Percentiles rank a stretch among this genome's conserved stretches.
Conservation (phyloP, 192 early-diverging fungal genomes). For the Globomyces pollinis-pini region DNA sequence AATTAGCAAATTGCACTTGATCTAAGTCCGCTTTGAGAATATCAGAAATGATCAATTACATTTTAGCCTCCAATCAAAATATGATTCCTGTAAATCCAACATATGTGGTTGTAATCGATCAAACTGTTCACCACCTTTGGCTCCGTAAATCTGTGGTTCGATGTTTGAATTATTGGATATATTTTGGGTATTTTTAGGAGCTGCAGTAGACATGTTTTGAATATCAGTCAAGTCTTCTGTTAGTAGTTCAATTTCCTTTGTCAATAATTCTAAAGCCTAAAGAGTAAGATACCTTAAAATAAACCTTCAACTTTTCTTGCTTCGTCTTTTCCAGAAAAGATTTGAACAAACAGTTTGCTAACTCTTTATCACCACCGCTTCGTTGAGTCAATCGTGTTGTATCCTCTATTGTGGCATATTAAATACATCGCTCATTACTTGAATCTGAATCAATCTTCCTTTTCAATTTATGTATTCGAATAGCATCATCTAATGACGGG, state of each 20-base stretch:
- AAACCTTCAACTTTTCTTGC: constrained; percentile 26
- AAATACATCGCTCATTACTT: too few relatives aligned
- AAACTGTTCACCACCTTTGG: not conserved
- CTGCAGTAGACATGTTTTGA: constrained; percentile 20
- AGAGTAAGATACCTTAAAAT: constrained; percentile 25
- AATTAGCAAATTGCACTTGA: constrained; percentile 42
- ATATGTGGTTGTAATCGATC: constrained; percentile 50
- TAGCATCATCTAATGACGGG: too few relatives aligned
- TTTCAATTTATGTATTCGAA: too few relatives aligned
- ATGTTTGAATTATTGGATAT: too few relatives aligned
- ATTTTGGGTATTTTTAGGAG: not conserved
- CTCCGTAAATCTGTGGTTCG: not conserved
- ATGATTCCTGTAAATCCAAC: constrained; percentile 62
- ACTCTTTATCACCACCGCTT: constrained; percentile 12
- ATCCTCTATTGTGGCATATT: too few relatives aligned
- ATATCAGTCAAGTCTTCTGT: constrained; percentile 26
- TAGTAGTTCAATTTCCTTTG: constrained; percentile 13
- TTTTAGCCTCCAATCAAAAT: constrained; percentile 51
- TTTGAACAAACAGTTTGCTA: constrained; percentile 8
- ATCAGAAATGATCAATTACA: not conserved
- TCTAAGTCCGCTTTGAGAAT: not conserved
- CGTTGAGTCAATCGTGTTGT: constrained; percentile 27
- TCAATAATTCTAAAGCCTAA: constrained; percentile 29
- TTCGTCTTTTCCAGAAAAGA: constrained; percentile 9
- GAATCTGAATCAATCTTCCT: too few relatives aligned